Percentiles rank a stretch among this genome's conserved stretches.
These are phyloP conservation scores for Zygoascus biomembranicola DNA, from an alignment of 805 yeast species.

Conservation along the genomic window DNA sequence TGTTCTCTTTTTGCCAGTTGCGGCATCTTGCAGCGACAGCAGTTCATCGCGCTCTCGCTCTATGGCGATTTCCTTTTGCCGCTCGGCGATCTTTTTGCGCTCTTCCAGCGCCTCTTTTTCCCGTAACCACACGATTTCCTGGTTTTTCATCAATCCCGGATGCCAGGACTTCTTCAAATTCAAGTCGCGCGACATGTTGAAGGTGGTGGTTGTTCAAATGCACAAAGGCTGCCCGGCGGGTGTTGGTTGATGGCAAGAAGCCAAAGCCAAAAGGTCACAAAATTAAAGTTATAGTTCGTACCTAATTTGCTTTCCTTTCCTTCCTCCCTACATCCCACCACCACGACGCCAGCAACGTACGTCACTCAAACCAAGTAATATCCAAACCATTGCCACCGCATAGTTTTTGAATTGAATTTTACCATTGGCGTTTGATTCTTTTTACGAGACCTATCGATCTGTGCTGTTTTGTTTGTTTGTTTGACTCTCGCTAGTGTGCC, in stretches of 20 bases:
- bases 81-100: conserved; percentile 51
- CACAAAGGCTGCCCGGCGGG: neutral
- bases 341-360: no score
- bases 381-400: no score
- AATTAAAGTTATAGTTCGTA: neutral
- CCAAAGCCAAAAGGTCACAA: neutral
- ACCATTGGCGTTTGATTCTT: no score
- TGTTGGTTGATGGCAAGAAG: neutral
- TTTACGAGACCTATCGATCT: no score
- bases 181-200: conserved; percentile 57
- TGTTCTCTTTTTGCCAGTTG: conserved; percentile 31
- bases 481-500: neutral
- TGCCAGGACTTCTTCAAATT: conserved; percentile 95
- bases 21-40: conserved; percentile 36
- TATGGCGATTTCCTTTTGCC: conserved; percentile 53
- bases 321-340: no score
- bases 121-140: conserved; percentile 71
- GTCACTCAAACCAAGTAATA: no score
- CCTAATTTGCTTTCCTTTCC: neutral
- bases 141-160: conserved; percentile 79
- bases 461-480: no score
- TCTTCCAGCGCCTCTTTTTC: conserved; percentile 77
- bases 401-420: no score
- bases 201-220: neutral
- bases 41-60: conserved; percentile 56